Evolutionary conservation across 1,284 basidiomycete species (phyloP).

Genomic region (Phaffia rhodozyma): DNA sequence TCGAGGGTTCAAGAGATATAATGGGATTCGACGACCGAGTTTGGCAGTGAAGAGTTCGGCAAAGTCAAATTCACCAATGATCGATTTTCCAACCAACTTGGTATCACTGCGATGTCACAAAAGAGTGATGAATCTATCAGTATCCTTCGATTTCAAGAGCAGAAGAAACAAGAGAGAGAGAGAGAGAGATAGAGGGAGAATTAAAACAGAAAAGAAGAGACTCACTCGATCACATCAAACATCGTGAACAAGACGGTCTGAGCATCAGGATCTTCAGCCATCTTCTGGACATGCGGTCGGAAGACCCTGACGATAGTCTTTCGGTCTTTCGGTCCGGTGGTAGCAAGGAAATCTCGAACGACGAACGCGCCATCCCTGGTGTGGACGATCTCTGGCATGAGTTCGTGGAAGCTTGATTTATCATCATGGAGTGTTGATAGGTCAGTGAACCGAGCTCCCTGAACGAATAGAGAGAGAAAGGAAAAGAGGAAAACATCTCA

Average conservation of each 20-base stretch:
- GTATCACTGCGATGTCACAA: slow-evolving; percentile 50
- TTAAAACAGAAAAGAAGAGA: slow-evolving; percentile 15
- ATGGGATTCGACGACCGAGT: slow-evolving; percentile 54
- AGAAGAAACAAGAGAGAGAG: neutral
- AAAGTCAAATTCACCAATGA: slow-evolving; percentile 44
- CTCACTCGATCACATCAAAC: slow-evolving; percentile 72
- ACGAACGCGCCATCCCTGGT: slow-evolving; percentile 79
- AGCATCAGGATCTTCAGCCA: slow-evolving; percentile 73
- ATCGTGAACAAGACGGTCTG: slow-evolving; percentile 78
- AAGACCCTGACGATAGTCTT: slow-evolving; percentile 76
- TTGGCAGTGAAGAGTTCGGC: slow-evolving; percentile 38
- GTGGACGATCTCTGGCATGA: slow-evolving; percentile 78
- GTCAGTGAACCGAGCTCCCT: neutral
- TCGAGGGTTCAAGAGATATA: slow-evolving; percentile 68
- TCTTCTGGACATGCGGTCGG: slow-evolving; percentile 71
- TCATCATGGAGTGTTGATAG: neutral
- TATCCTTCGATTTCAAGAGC: neutral
- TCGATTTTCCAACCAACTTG: slow-evolving; percentile 65
- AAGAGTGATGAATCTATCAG: neutral
- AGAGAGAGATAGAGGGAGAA: slow-evolving; percentile 1
- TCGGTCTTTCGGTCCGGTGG: slow-evolving; percentile 75
- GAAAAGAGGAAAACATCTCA: neutral
- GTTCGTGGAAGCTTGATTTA: slow-evolving; percentile 54
- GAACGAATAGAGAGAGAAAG: neutral
- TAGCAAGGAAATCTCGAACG: slow-evolving; percentile 66